Base-by-base conservation (phyloP, 352 stramenopile species). In the Globisporangium heterothallicum region DNA sequence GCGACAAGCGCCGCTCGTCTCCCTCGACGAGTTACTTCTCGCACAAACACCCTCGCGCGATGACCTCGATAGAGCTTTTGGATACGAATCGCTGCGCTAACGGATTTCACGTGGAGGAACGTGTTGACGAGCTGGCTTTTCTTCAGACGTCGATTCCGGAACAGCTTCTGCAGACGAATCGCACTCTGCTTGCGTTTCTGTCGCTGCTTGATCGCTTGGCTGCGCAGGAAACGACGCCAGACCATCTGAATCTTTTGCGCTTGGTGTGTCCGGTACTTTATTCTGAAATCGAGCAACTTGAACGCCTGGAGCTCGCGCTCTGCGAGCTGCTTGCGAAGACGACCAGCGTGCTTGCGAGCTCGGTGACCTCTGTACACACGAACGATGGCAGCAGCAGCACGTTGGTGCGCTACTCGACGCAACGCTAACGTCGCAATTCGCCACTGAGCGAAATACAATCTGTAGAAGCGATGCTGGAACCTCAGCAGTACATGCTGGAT, bases 391-490 rank as follows among this genome's bases (percentile, higher is more conserved):
- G 40, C 42, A 1, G 53, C 65, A 1, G 76, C 72, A 44, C 45
- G 63, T 41, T 49, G 26, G n/a, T 72, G 72, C n/a, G 60, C 63
- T 26, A 60, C 22, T 2, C 40, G 36, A 2, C 76, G 63, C 14
- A 78, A 30, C 7, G 49, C 32, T 1, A 62, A 26, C 1, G 65
- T 76, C 2, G 18, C 8, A 1, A 36, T 34, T 30, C 47, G 53
- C 76, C 74, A 85, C 26, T 53, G 61, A 2, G 14, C 24, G 35
- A 77, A 83, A 50, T 67, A 80, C n/a, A 76, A 50, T 6, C 58
- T 24, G 49, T 67, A 85, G 55, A 79, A 84, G 14, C 74, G 74
- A 52, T 84, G 66, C 25, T 79, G 63, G 42, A 85, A 79, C 9
- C 61, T 49, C 19, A 66, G 30, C n/a, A 85, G 26, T 25, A 78